Percentiles rank a stretch among this genome's conserved stretches.
These are phyloP conservation scores for Areca catechu DNA, from an alignment of 176 grass and related monocot genomes.

Conservation along the genomic window DNA sequence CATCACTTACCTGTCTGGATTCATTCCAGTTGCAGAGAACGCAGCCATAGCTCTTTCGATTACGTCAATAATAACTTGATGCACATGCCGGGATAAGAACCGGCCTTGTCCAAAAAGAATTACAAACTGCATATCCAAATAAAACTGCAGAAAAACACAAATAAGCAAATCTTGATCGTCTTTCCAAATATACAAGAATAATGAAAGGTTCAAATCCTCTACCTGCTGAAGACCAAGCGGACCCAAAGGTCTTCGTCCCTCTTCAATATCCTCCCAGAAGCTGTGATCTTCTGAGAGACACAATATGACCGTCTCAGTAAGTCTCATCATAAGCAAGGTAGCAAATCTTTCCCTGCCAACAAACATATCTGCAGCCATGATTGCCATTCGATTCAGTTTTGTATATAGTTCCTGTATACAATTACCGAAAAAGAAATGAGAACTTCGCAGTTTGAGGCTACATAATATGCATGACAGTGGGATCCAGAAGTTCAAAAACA, in stretches of 20 bases:
- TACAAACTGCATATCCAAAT: conserved; percentile 97
- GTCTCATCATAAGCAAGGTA: conserved; percentile 91
- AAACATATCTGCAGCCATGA: conserved; percentile 69
- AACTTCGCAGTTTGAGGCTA: no score
- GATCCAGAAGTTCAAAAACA: no score
- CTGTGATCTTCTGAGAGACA: conserved; percentile 80
- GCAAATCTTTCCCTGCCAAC: conserved; percentile 88
- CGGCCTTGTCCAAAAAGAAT: conserved; percentile 80
- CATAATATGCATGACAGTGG: no score
- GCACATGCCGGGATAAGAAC: conserved; percentile 84
- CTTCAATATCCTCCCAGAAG: conserved; percentile 97
- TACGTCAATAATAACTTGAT: conserved; percentile 78
- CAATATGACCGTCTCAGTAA: conserved; percentile 73
- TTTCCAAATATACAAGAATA: conserved; percentile 8
- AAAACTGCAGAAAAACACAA: conserved; percentile 50
- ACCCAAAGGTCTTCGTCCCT: conserved; percentile 52
- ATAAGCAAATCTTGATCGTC: conserved; percentile 1
- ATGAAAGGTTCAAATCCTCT: conserved; percentile 2
- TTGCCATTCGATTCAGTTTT: conserved; percentile 72
- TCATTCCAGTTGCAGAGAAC: conserved; percentile 81
- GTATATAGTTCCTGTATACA: conserved; percentile 66
- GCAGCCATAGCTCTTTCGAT: conserved; percentile 92
- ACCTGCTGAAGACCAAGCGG: conserved; percentile 76
- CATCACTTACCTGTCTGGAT: conserved; percentile 67
- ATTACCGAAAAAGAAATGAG: no score